Evolutionary conservation across 179 eudicot species (phyloP).

Genomic region (Silene coronaria): DNA sequence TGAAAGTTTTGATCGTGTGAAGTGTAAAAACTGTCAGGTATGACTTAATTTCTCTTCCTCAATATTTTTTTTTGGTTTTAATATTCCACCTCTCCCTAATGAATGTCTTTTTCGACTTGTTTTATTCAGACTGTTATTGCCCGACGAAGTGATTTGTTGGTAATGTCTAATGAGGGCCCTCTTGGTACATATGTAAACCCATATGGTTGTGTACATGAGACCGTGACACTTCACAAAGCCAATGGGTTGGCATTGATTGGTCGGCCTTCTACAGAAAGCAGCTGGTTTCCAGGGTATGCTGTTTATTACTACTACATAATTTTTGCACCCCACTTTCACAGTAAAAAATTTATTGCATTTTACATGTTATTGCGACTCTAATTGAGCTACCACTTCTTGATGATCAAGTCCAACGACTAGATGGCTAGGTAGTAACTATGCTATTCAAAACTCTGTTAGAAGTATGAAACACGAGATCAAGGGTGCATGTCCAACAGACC

Average conservation of each 20-base stretch:
- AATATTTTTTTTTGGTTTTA: background rate
- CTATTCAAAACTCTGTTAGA: background rate
- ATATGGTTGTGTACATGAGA: constrained; percentile 75
- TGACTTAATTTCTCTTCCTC: background rate
- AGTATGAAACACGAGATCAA: background rate
- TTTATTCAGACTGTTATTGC: constrained; percentile 52
- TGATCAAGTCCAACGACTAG: background rate
- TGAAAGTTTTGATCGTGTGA: constrained; percentile 64
- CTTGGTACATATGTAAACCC: constrained; percentile 87
- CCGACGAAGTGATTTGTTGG: constrained; percentile 82
- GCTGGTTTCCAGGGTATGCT: constrained; percentile 98
- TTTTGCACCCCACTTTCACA: background rate
- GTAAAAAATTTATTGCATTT: background rate
- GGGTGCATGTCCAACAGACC: no score
- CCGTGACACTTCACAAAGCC: constrained; percentile 61
- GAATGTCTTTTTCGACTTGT: background rate
- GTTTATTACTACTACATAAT: background rate
- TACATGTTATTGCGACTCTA: background rate
- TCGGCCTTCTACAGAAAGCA: constrained; percentile 51
- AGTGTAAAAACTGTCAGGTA: constrained; percentile 84
- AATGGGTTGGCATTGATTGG: constrained; percentile 68
- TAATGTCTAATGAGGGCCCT: constrained; percentile 90
- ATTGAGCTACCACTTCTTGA: background rate
- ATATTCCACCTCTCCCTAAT: constrained; percentile 1
- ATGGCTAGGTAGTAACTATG: background rate